Evolutionary conservation across 495 filamentous ascomycete genomes (phyloP).

Genomic region (Gamarada debralockiae): DNA sequence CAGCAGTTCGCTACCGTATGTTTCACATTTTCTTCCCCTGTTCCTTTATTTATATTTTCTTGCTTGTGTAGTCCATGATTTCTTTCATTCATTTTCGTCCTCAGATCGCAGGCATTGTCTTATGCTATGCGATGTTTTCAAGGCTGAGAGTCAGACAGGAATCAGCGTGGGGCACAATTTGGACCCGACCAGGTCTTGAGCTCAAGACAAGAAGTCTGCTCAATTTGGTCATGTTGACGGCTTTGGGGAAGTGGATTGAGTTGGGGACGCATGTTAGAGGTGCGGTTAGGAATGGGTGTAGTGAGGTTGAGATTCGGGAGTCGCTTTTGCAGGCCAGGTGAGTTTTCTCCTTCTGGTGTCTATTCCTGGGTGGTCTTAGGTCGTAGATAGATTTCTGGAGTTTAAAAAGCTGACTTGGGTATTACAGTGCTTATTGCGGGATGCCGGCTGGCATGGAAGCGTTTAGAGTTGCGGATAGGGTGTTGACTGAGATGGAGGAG

Average conservation of each 20-base stretch:
- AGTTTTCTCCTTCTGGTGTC: not conserved
- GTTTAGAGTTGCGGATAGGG: conserved; percentile 25
- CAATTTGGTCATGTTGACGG: conserved; percentile 48
- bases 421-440: conserved; percentile 25
- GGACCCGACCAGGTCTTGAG: conserved; percentile 45
- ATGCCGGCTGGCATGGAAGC: conserved; percentile 26
- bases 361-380: not conserved
- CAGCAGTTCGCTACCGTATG: conserved; percentile 26
- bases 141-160: conserved; percentile 23
- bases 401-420: not conserved
- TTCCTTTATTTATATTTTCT: not conserved
- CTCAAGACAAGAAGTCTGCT: conserved; percentile 42
- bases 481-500: conserved; percentile 31
- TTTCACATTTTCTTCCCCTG: not conserved
- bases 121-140: not conserved
- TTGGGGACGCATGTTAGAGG: conserved; percentile 47
- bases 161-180: conserved; percentile 44
- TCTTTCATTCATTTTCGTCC: not conserved
- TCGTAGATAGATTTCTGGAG: not conserved
- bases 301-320: conserved; percentile 50
- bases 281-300: conserved; percentile 43
- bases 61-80: not conserved
- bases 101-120: not conserved
- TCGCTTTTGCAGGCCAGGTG: conserved; percentile 42
- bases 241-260: conserved; percentile 41